These are phyloP conservation scores for Sclerotiophoma versabilis DNA, from an alignment of 2,329 filamentous ascomycete species.

Conservation along the genomic window DNA sequence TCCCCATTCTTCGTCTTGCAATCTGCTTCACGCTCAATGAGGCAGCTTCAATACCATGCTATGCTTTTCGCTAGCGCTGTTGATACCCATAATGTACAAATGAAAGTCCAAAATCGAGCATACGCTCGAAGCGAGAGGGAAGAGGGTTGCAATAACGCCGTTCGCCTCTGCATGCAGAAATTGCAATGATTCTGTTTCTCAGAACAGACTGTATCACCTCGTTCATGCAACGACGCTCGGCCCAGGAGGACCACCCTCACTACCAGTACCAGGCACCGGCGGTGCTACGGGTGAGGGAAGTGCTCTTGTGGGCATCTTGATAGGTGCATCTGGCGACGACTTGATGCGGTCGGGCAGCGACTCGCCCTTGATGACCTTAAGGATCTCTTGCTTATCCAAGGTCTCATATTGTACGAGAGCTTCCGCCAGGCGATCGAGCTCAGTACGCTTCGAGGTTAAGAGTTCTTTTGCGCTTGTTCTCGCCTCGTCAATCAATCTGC, in stretches of 20 bases:
- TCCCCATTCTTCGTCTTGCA: background rate
- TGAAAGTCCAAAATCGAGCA: constrained; percentile 7
- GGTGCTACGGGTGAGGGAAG: constrained; percentile 29
- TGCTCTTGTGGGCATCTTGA: constrained; percentile 69
- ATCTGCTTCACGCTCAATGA: constrained; percentile 1
- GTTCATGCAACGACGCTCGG: constrained; percentile 11
- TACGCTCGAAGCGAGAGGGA: constrained; percentile 18
- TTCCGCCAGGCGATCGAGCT: constrained; percentile 86
- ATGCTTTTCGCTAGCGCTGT: constrained; percentile 13
- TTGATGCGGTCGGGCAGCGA: constrained; percentile 74
- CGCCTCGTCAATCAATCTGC: constrained; percentile 81
- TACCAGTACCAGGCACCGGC: constrained; percentile 25
- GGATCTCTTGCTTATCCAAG: constrained; percentile 84
- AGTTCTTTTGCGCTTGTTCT: constrained; percentile 76
- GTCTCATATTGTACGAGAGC: constrained; percentile 96
- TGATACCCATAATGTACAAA: constrained; percentile 20
- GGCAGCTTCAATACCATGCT: background rate
- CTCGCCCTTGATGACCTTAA: constrained; percentile 87
- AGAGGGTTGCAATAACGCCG: constrained; percentile 16
- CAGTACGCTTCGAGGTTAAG: constrained; percentile 76
- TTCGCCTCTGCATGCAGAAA: constrained; percentile 21
- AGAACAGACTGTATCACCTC: background rate
- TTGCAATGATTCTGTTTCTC: background rate
- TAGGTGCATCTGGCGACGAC: constrained; percentile 63
- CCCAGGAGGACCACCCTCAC: constrained; percentile 9